Percentiles rank a stretch among this genome's conserved stretches.
phyloP scores from a whole-genome alignment of 768 basidiomycete genomes.

The Tricholoma sp. region DNA sequence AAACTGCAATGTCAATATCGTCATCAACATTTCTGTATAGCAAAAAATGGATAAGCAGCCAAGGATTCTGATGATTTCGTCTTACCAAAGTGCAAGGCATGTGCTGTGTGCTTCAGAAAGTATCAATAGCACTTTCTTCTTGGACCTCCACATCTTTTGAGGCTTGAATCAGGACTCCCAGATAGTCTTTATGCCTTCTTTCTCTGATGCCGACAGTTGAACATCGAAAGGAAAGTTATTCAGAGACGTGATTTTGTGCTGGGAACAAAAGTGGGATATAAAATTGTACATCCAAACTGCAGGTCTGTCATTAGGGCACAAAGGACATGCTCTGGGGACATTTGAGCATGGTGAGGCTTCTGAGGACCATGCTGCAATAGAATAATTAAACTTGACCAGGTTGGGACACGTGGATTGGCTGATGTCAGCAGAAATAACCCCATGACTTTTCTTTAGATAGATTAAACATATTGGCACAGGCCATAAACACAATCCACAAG shows the following conservation, averaged over 20 bases:
- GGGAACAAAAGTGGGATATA: background rate
- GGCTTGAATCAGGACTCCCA: too few relatives aligned
- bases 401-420: background rate
- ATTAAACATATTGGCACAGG: background rate
- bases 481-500: background rate
- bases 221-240: too few relatives aligned
- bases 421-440: background rate
- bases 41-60: too few relatives aligned
- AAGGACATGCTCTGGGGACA: background rate
- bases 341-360: background rate
- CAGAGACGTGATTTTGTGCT: background rate
- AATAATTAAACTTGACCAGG: background rate
- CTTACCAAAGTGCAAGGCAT: background rate
- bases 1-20: too few relatives aligned
- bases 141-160: too few relatives aligned
- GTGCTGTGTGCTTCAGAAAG: background rate
- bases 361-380: background rate
- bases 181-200: too few relatives aligned
- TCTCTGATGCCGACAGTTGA: too few relatives aligned
- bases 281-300: slow-evolving; percentile 1
- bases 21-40: too few relatives aligned
- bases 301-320: background rate
- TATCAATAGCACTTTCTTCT: background rate
- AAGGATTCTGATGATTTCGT: too few relatives aligned
- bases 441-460: background rate